phyloP scores from a whole-genome alignment of 2,329 filamentous ascomycete species.

The Lachnellula cervina region DNA sequence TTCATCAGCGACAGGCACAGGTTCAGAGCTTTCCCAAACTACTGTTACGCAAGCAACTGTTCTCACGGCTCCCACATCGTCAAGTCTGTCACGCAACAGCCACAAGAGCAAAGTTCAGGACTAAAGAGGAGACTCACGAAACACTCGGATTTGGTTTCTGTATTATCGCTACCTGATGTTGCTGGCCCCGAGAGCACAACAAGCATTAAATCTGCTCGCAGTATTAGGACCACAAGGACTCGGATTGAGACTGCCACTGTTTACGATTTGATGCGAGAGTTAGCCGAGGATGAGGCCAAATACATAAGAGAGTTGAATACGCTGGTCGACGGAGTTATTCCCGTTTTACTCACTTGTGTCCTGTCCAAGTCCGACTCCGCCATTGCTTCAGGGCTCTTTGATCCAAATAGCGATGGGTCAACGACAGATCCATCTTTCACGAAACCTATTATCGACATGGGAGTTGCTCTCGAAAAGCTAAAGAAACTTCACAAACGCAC shows the following conservation, averaged over 20 bases:
- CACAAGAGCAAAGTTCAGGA: conserved; percentile 35
- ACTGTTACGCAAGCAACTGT: conserved; percentile 41
- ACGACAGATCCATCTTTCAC: conserved; percentile 59
- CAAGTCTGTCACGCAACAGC: conserved; percentile 26
- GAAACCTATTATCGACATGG: conserved; percentile 91
- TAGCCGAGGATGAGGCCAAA: conserved; percentile 76
- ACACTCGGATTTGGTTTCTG: conserved; percentile 90
- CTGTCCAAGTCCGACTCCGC: conserved; percentile 65
- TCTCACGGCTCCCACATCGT: conserved; percentile 17
- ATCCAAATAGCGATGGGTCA: conserved; percentile 40
- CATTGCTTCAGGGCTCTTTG: conserved; percentile 63
- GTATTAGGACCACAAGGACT: conserved; percentile 68
- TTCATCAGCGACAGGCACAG: conserved; percentile 15
- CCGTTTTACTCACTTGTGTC: conserved; percentile 81
- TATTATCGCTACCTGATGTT: conserved; percentile 69
- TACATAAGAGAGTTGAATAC: conserved; percentile 91
- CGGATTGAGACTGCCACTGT: conserved; percentile 63
- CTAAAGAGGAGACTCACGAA: conserved; percentile 68
- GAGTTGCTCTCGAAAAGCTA: conserved; percentile 78
- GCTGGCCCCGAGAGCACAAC: conserved; percentile 52
- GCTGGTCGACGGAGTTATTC: conserved; percentile 89
- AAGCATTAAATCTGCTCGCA: conserved; percentile 72
- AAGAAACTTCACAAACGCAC: conserved; percentile 76
- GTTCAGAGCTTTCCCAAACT: conserved; percentile 27
- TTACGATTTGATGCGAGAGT: conserved; percentile 71